Conservation (phyloP, 177 flowering plant genomes). For the Vitis hybrid region DNA sequence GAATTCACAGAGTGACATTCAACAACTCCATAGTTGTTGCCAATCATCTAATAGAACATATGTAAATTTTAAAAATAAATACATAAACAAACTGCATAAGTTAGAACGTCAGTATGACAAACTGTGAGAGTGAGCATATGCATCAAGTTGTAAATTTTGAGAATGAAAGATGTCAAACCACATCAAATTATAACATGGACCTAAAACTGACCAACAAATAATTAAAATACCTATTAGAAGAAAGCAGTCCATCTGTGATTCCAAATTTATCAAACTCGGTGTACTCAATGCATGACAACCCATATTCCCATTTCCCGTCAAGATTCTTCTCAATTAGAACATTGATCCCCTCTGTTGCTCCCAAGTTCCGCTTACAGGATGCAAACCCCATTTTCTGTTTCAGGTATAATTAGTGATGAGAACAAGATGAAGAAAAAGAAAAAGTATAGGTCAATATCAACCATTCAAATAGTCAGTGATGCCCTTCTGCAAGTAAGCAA, state of each 20-base stretch:
- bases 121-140: not conserved
- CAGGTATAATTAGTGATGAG: not conserved
- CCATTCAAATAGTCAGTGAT: not conserved
- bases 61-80: not conserved
- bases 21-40: too few relatives aligned
- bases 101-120: not conserved
- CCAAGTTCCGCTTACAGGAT: constrained; percentile 70
- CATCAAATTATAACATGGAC: not conserved
- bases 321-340: constrained; percentile 77
- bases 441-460: too few relatives aligned
- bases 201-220: not conserved
- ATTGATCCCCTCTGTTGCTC: constrained; percentile 97
- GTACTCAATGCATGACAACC: constrained; percentile 93
- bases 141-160: not conserved
- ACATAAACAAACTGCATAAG: not conserved
- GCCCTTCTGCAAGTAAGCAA: not conserved
- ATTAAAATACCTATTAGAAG: constrained; percentile 44
- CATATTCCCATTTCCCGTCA: constrained; percentile 88
- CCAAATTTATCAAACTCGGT: constrained; percentile 94
- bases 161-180: not conserved
- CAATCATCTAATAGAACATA: not conserved
- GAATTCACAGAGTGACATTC: too few relatives aligned
- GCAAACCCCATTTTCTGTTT: constrained; percentile 96
- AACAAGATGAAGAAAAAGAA: not conserved
- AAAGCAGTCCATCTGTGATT: constrained; percentile 38